Evolutionary conservation across 306 rosid species (phyloP).

Genomic region (Potentilla sterilis): DNA sequence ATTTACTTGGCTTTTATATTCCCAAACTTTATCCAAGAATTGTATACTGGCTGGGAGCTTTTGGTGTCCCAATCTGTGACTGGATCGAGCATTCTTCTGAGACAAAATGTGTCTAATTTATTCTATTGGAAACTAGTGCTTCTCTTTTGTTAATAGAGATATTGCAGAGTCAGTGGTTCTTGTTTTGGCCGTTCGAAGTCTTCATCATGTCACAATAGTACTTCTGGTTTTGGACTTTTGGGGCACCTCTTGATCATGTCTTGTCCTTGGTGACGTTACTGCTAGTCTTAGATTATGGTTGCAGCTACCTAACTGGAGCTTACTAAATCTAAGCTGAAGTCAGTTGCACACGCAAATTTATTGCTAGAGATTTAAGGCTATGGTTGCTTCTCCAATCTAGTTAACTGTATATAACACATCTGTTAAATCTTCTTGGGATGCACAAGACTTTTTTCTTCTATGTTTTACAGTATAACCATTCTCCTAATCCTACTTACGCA

Average conservation of each 20-base stretch:
- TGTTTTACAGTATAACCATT: no score
- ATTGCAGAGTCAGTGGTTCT: background rate
- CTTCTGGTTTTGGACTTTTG: background rate
- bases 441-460: no score
- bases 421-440: no score
- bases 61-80: background rate
- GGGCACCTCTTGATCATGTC: background rate
- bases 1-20: background rate
- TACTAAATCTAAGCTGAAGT: background rate
- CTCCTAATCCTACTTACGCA: no score
- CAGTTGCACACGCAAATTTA: background rate
- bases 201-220: background rate
- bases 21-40: background rate
- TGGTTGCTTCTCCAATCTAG: no score
- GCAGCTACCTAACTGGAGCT: no score
- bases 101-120: no score
- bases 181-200: background rate
- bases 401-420: no score
- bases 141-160: background rate
- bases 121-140: background rate
- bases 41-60: background rate
- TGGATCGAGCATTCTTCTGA: background rate
- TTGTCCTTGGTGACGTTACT: background rate
- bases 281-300: no score
- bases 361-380: no score